phyloP scores from a whole-genome alignment of 2,329 filamentous ascomycete species.

The Dactylella cylindrospora region DNA sequence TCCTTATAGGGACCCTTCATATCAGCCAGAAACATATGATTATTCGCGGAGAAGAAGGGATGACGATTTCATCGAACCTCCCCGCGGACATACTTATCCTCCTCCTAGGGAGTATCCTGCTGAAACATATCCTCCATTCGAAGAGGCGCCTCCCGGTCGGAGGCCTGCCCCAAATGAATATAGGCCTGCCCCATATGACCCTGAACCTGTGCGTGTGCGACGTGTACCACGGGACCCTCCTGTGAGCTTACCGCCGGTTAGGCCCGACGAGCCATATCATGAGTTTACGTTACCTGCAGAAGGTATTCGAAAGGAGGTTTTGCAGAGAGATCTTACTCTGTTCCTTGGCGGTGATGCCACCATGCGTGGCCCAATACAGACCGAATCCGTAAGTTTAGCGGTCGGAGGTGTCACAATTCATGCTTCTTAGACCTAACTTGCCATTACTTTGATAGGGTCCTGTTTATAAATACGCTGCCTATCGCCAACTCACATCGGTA shows the following conservation, averaged over 20 bases:
- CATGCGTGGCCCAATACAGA: slow-evolving; percentile 22
- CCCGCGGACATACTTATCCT: too few species aligned
- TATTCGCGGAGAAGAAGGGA: too few species aligned
- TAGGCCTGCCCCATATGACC: background rate
- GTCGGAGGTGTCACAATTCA: too few species aligned
- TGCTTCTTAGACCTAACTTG: too few species aligned
- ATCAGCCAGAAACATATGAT: too few species aligned
- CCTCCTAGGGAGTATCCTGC: too few species aligned
- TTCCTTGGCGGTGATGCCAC: slow-evolving; percentile 33
- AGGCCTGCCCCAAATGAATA: slow-evolving; percentile 24
- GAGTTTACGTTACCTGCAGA: slow-evolving; percentile 31
- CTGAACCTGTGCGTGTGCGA: slow-evolving; percentile 2
- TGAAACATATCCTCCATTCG: slow-evolving; percentile 16
- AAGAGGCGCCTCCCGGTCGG: slow-evolving; percentile 11
- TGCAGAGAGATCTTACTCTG: slow-evolving; percentile 31
- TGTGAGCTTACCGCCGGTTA: slow-evolving; percentile 8
- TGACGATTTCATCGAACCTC: too few species aligned
- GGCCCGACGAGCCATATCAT: slow-evolving; percentile 11
- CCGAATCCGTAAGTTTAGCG: slow-evolving; percentile 16
- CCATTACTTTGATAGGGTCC: background rate
- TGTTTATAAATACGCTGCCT: slow-evolving; percentile 31
- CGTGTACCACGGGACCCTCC: slow-evolving; percentile 14
- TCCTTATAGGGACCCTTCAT: too few species aligned
- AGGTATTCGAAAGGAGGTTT: slow-evolving; percentile 22
- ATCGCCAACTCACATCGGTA: slow-evolving; percentile 41